Evolutionary conservation across 345 rosid genomes (phyloP).

Genomic region (Sonneratia alba): DNA sequence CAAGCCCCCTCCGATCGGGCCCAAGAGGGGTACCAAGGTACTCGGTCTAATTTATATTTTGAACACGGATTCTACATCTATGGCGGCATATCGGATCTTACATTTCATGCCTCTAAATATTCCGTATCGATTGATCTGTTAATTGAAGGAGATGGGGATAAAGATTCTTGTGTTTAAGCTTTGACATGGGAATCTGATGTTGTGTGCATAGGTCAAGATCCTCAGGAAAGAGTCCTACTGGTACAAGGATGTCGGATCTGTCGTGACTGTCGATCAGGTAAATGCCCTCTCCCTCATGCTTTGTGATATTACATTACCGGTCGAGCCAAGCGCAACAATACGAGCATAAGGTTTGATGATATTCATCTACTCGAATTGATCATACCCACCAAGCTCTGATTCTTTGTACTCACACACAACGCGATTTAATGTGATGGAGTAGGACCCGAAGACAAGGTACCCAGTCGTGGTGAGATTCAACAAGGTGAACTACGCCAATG

Average conservation of each 20-base stretch:
- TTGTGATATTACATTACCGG: not conserved
- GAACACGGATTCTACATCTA: not conserved
- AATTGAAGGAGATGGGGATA: not conserved
- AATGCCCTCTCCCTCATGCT: not conserved
- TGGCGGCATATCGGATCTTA: too few species aligned
- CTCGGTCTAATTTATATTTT: not conserved
- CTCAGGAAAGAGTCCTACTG: constrained; percentile 26
- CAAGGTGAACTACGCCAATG: constrained; percentile 28
- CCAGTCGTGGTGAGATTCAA: constrained; percentile 29
- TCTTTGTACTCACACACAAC: not conserved
- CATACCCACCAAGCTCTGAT: too few species aligned
- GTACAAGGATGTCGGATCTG: constrained; percentile 23
- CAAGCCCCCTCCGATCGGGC: constrained; percentile 24
- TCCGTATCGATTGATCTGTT: not conserved
- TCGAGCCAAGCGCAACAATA: not conserved
- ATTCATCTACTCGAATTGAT: too few species aligned
- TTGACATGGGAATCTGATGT: not conserved
- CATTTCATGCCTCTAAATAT: not conserved
- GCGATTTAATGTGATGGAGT: not conserved
- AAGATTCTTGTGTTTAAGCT: not conserved
- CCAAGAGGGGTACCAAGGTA: constrained; percentile 21
- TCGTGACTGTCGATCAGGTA: constrained; percentile 30
- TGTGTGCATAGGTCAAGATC: constrained; percentile 16
- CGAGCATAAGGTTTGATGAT: not conserved
- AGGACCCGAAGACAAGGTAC: constrained; percentile 31